These are phyloP conservation scores for Trichoderma harzianum DNA, from an alignment of 2,329 filamentous ascomycete species.

Conservation along the genomic window DNA sequence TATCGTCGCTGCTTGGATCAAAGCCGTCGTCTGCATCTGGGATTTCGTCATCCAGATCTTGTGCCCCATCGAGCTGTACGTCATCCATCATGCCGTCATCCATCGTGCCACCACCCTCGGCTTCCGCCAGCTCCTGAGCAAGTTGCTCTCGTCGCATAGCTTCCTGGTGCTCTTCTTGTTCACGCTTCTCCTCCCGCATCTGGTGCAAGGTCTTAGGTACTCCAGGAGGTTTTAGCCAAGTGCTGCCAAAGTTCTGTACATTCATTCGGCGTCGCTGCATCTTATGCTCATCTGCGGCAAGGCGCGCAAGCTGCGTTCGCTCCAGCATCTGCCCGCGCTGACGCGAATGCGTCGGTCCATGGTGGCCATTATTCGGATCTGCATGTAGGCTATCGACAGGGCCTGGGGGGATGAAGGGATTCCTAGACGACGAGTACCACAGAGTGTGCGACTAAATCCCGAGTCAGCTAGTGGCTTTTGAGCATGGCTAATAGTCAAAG, in stretches of 20 bases:
- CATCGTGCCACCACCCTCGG: constrained; percentile 42
- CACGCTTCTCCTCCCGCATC: constrained; percentile 81
- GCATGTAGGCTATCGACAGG: constrained; percentile 33
- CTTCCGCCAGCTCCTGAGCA: constrained; percentile 71
- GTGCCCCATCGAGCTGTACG: constrained; percentile 52
- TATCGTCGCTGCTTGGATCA: constrained; percentile 45
- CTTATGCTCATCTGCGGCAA: constrained; percentile 73
- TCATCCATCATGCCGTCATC: constrained; percentile 51
- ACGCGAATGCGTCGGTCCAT: constrained; percentile 34
- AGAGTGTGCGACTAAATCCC: constrained; percentile 61
- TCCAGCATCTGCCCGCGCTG: constrained; percentile 47
- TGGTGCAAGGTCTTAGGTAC: constrained; percentile 87
- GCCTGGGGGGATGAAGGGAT: constrained; percentile 39
- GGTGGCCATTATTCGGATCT: constrained; percentile 28
- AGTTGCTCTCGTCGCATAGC: constrained; percentile 67
- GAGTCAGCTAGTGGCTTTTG: neutral
- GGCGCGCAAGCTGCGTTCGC: constrained; percentile 62
- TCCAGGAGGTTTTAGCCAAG: constrained; percentile 88
- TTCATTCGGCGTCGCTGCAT: constrained; percentile 74
- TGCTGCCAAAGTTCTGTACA: constrained; percentile 80
- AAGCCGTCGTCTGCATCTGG: constrained; percentile 62
- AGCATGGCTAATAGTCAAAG: no score
- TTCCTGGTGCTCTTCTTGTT: constrained; percentile 81
- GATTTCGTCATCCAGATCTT: constrained; percentile 70
- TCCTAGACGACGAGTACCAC: constrained; percentile 67